These are phyloP conservation scores for Ceriops decandra DNA, from an alignment of 345 rosid species.

Conservation along the genomic window DNA sequence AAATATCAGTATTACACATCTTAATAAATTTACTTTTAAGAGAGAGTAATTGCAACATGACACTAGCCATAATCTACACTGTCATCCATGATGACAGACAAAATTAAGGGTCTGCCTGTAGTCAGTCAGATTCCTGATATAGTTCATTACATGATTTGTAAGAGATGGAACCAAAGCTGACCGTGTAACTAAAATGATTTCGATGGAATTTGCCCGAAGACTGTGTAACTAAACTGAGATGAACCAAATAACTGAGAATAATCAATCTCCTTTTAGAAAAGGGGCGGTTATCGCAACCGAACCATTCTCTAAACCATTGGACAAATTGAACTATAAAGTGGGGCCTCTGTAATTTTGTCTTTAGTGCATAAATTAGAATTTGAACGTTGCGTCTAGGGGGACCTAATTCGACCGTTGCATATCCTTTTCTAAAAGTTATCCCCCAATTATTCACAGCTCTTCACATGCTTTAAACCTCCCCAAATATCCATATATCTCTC, in stretches of 20 bases:
- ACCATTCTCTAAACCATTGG: too few species aligned
- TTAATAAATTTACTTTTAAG: too few species aligned
- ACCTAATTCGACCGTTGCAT: conserved; percentile 47
- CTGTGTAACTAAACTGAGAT: too few species aligned
- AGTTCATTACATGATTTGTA: conserved; percentile 78
- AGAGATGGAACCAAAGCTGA: conserved; percentile 40
- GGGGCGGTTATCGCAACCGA: too few species aligned
- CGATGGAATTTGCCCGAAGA: too few species aligned
- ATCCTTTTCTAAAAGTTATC: conserved; percentile 3
- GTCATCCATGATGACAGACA: conserved; percentile 54
- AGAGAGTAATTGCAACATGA: too few species aligned
- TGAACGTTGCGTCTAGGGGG: conserved; percentile 6
- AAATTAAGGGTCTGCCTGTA: conserved; percentile 46
- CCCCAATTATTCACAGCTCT: background rate
- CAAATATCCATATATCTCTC: background rate
- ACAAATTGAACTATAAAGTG: too few species aligned
- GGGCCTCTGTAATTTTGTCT: too few species aligned
- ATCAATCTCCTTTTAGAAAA: too few species aligned
- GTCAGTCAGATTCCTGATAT: conserved; percentile 56
- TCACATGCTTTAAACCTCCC: background rate
- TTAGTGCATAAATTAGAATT: background rate
- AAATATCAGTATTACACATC: too few species aligned
- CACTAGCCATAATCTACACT: conserved; percentile 16
- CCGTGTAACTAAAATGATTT: too few species aligned
- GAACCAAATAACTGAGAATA: too few species aligned